These are phyloP conservation scores for Pichia cabralensis DNA, from an alignment of 805 yeast genomes.

Conservation along the genomic window DNA sequence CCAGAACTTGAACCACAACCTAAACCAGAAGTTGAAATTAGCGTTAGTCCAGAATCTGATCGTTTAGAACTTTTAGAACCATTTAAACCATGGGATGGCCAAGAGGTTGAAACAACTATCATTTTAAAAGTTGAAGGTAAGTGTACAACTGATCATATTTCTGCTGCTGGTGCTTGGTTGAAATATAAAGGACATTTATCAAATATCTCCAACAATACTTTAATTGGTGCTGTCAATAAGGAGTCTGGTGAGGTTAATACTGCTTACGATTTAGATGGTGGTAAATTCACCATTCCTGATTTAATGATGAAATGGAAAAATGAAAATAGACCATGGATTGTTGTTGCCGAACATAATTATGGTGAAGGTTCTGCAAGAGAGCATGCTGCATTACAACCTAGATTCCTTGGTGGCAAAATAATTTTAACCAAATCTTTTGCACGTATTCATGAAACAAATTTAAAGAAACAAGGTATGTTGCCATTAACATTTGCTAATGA, in stretches of 20 bases:
- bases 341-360: conserved; percentile 94
- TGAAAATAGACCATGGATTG: conserved; percentile 80
- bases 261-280: conserved; percentile 80
- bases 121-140: conserved; percentile 91
- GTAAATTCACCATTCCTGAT: conserved; percentile 78
- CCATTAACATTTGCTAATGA: conserved; percentile 91
- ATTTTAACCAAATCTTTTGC: conserved; percentile 93
- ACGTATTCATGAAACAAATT: conserved; percentile 94
- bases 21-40: conserved; percentile 38
- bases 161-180: conserved; percentile 98
- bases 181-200: conserved; percentile 97
- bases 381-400: conserved; percentile 94
- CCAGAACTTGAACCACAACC: conserved; percentile 49
- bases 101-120: conserved; percentile 69
- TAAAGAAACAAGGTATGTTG: conserved; percentile 96
- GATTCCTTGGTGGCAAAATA: conserved; percentile 85
- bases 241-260: conserved; percentile 94
- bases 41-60: conserved; percentile 75
- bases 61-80: conserved; percentile 89
- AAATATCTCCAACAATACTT: conserved; percentile 88
- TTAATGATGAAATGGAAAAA: conserved; percentile 93
- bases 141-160: conserved; percentile 97
- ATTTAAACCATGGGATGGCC: conserved; percentile 75
- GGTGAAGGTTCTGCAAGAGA: conserved; percentile 99
- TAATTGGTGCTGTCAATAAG: conserved; percentile 93